Percentiles rank a stretch among this genome's conserved stretches.
These are phyloP conservation scores for Eutypa lata DNA, from an alignment of 2,329 filamentous ascomycete genomes.

Conservation along the genomic window DNA sequence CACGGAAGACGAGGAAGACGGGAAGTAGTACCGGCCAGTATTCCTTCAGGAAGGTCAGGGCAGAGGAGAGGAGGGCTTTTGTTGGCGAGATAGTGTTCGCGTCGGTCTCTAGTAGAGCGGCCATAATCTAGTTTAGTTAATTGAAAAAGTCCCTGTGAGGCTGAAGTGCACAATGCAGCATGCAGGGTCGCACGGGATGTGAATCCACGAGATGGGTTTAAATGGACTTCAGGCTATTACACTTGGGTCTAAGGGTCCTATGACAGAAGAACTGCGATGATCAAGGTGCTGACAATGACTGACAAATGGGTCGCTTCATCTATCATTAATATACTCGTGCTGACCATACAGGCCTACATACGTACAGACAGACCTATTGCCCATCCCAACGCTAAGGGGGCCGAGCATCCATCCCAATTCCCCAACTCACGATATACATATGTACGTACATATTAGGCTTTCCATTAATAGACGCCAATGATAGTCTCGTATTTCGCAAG, in stretches of 20 bases:
- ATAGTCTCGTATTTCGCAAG: not conserved
- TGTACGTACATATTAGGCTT: not conserved
- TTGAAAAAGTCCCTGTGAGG: conserved; percentile 3
- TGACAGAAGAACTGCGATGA: not conserved
- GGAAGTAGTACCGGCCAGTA: conserved; percentile 30
- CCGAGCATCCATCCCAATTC: no score
- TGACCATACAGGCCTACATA: not conserved
- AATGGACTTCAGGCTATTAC: not conserved
- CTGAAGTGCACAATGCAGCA: conserved; percentile 1
- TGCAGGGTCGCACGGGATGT: not conserved
- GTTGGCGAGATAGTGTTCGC: conserved; percentile 24
- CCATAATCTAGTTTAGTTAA: conserved; percentile 10
- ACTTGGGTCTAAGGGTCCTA: not conserved
- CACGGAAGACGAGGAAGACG: conserved; percentile 24
- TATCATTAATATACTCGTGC: not conserved
- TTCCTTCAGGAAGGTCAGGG: conserved; percentile 27
- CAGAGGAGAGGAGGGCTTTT: conserved; percentile 25
- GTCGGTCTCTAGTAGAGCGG: conserved; percentile 7
- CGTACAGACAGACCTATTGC: not conserved
- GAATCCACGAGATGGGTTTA: not conserved
- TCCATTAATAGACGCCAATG: not conserved
- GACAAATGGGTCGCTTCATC: not conserved
- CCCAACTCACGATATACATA: no score
- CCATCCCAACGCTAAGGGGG: not conserved
- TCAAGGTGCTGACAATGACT: not conserved